Percentiles rank a stretch among this genome's conserved stretches.
Evolutionary conservation across 345 rosid genomes (phyloP).

Genomic region (Corchorus olitorius): DNA sequence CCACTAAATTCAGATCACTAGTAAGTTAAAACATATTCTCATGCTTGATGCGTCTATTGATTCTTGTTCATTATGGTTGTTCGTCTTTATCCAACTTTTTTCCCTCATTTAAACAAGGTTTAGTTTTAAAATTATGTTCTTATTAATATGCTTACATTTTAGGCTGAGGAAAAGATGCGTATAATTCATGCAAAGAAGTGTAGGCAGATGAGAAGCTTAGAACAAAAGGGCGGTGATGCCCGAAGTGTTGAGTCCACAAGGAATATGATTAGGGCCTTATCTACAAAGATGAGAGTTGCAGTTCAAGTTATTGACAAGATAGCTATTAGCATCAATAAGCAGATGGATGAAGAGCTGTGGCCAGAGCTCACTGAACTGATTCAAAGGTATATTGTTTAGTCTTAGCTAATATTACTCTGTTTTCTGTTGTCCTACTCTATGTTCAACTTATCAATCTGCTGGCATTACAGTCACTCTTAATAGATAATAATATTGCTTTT

Average conservation of each 20-base stretch:
- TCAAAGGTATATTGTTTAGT: slow-evolving; percentile 38
- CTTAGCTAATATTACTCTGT: background rate
- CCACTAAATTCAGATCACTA: background rate
- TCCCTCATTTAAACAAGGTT: background rate
- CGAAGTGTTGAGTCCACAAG: slow-evolving; percentile 38
- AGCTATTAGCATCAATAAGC: slow-evolving; percentile 41
- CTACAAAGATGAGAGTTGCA: slow-evolving; percentile 53
- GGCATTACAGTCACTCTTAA: background rate
- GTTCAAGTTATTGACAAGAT: slow-evolving; percentile 58
- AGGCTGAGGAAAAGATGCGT: slow-evolving; percentile 68
- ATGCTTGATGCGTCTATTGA: background rate
- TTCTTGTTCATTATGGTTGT: background rate
- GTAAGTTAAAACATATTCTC: background rate
- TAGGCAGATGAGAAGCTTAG: slow-evolving; percentile 44
- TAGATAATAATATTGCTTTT: background rate
- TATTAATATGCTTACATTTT: background rate
- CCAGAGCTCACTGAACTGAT: slow-evolving; percentile 43
- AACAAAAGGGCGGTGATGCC: slow-evolving; percentile 39
- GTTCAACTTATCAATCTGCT: background rate
- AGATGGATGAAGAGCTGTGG: slow-evolving; percentile 63
- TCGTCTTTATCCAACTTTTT: background rate
- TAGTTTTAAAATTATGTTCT: background rate
- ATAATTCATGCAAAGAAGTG: slow-evolving; percentile 43
- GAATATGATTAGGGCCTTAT: slow-evolving; percentile 33
- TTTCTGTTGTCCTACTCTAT: background rate